Evolutionary conservation across 1,139 yeast species (phyloP).

Genomic region (Suhomyces chickasaworum): DNA sequence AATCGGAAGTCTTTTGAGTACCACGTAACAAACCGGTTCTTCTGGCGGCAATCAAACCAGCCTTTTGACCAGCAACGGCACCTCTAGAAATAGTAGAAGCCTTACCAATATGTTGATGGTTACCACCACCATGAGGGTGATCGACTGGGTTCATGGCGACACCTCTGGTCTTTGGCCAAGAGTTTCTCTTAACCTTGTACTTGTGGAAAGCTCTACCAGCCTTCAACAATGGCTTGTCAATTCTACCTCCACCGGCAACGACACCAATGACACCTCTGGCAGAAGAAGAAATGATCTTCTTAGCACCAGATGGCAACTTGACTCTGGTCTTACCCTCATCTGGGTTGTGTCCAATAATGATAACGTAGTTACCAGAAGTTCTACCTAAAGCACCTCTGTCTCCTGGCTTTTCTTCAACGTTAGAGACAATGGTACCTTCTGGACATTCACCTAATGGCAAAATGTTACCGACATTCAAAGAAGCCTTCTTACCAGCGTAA

Average conservation of each 20-base stretch:
- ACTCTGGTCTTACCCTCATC: constrained; percentile 99
- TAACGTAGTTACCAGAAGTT: constrained; percentile 99
- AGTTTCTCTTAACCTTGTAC: constrained; percentile 98
- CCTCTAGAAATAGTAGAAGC: constrained; percentile 99
- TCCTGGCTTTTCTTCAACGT: constrained; percentile 98
- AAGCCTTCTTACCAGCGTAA: constrained; percentile 99
- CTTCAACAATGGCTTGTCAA: constrained; percentile 98
- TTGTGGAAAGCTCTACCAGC: constrained; percentile 99
- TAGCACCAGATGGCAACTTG: constrained; percentile 98
- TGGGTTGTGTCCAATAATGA: constrained; percentile 98
- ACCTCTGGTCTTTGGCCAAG: constrained; percentile 99
- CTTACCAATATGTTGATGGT: constrained; percentile 99
- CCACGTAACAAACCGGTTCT: constrained; percentile 99
- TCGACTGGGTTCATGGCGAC: constrained; percentile 99
- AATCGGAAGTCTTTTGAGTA: constrained; percentile 95
- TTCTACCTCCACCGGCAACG: constrained; percentile 99
- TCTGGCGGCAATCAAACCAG: constrained; percentile 99
- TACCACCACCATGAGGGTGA: constrained; percentile 99
- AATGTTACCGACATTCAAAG: constrained; percentile 95
- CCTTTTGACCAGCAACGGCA: constrained; percentile 99
- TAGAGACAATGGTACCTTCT: constrained; percentile 98
- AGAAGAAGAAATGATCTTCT: constrained; percentile 90
- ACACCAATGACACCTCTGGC: constrained; percentile 99
- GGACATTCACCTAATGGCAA: constrained; percentile 96
- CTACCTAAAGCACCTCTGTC: constrained; percentile 99